phyloP scores from a whole-genome alignment of 805 yeast genomes.

The Myxozyma vanderwaltii region DNA sequence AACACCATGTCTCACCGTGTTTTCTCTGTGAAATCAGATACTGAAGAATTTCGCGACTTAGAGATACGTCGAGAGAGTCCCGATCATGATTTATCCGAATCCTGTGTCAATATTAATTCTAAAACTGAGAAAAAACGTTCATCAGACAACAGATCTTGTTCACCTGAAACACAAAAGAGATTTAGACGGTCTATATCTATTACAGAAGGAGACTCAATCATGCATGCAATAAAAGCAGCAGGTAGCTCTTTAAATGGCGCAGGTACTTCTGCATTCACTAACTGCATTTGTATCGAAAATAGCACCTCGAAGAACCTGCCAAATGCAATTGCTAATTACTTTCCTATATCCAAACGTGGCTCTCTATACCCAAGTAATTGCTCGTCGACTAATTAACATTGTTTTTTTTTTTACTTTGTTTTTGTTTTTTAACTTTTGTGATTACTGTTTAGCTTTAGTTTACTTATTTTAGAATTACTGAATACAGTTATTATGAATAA shows the following conservation, averaged over 20 bases:
- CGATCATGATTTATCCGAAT: not conserved
- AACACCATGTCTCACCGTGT: not conserved
- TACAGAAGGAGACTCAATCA: too few species aligned
- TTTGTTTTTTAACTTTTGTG: not conserved
- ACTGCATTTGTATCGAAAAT: not conserved
- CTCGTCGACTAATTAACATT: too few species aligned
- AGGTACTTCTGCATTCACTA: not conserved
- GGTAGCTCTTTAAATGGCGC: too few species aligned
- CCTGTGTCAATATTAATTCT: not conserved
- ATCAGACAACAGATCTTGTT: too few species aligned
- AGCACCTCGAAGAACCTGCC: not conserved
- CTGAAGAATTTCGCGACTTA: not conserved
- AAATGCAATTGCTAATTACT: not conserved
- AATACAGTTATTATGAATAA: too few species aligned
- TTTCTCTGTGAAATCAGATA: not conserved
- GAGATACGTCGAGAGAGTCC: not conserved
- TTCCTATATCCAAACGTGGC: conserved; percentile 1
- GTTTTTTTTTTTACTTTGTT: not conserved
- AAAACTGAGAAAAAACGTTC: not conserved
- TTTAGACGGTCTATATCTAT: too few species aligned
- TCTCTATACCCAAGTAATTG: not conserved
- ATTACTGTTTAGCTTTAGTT: too few species aligned
- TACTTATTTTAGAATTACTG: too few species aligned
- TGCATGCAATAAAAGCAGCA: too few species aligned
- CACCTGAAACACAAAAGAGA: too few species aligned